Conservation (phyloP, 2,329 filamentous ascomycete species). For the Chaetomium sp. region DNA sequence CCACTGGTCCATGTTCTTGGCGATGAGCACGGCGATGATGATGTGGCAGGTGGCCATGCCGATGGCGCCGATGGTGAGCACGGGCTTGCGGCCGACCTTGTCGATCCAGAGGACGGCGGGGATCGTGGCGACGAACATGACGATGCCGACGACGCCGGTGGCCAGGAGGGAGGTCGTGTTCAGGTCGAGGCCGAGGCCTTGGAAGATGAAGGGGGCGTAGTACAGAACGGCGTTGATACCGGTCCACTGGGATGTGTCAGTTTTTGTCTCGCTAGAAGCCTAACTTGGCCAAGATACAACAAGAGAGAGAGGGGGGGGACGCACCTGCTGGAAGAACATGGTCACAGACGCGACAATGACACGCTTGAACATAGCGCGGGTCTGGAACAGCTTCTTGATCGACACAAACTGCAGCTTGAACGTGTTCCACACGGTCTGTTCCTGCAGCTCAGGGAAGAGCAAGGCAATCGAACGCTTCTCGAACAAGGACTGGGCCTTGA, state of each 20-base stretch:
- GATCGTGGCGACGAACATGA: constrained; percentile 62
- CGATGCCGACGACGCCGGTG: constrained; percentile 65
- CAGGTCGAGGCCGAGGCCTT: constrained; percentile 51
- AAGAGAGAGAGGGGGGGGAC: constrained; percentile 15
- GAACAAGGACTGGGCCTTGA: constrained; percentile 71
- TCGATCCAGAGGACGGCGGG: constrained; percentile 62
- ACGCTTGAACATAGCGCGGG: constrained; percentile 58
- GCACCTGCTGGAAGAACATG: constrained; percentile 54
- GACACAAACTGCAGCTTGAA: constrained; percentile 65
- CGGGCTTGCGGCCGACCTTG: constrained; percentile 55
- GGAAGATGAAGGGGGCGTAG: constrained; percentile 66
- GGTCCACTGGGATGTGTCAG: constrained; percentile 31
- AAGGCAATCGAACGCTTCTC: constrained; percentile 65
- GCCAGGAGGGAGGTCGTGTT: constrained; percentile 54
- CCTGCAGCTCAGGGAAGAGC: constrained; percentile 58
- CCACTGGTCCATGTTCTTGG: constrained; percentile 56
- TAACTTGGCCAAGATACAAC: no score
- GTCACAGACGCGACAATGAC: constrained; percentile 57
- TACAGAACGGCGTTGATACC: constrained; percentile 57
- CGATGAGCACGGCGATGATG: constrained; percentile 64
- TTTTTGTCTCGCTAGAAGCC: no score
- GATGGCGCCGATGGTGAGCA: constrained; percentile 57
- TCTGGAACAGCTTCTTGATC: constrained; percentile 58
- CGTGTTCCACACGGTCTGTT: constrained; percentile 55
- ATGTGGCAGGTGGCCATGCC: constrained; percentile 67